Percentiles rank a stretch among this genome's conserved stretches.
These are phyloP conservation scores for Nannochloris sp. DNA, from an alignment of 139 green algal genomes.

Conservation along the genomic window DNA sequence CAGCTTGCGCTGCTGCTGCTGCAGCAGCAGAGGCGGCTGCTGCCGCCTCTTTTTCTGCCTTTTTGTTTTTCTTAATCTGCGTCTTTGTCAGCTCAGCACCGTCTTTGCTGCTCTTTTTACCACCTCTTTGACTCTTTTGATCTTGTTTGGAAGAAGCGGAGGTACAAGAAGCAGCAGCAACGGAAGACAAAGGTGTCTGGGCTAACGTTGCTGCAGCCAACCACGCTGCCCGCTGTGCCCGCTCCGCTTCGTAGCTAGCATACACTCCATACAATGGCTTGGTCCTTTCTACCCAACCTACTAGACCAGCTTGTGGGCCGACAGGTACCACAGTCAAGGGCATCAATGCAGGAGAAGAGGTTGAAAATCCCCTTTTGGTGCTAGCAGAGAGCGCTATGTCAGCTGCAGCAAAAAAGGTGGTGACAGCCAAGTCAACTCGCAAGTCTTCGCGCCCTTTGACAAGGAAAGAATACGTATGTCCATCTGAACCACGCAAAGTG, in stretches of 20 bases:
- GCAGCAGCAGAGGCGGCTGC: neutral
- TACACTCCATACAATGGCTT: constrained; percentile 73
- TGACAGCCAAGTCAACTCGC: constrained; percentile 71
- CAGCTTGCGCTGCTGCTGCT: constrained; percentile 1
- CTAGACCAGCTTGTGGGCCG: constrained; percentile 57
- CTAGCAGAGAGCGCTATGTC: constrained; percentile 38
- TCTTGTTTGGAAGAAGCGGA: constrained; percentile 30
- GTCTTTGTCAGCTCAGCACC: neutral
- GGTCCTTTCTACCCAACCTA: constrained; percentile 70
- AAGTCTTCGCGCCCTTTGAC: constrained; percentile 87
- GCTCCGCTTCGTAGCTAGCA: constrained; percentile 56
- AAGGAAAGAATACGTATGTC: constrained; percentile 58
- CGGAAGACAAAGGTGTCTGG: constrained; percentile 46
- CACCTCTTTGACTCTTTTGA: neutral
- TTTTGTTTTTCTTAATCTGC: neutral
- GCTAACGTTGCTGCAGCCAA: constrained; percentile 47
- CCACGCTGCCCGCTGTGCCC: constrained; percentile 36
- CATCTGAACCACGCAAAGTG: constrained; percentile 63
- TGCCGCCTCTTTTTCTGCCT: neutral
- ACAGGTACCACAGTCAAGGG: constrained; percentile 75
- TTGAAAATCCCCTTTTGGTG: no score
- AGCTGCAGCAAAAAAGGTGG: constrained; percentile 59
- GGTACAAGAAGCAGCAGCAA: constrained; percentile 33
- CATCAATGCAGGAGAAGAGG: no score
- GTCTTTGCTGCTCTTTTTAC: neutral